phyloP scores from a whole-genome alignment of 768 basidiomycete genomes.

The Suillus variegatus region DNA sequence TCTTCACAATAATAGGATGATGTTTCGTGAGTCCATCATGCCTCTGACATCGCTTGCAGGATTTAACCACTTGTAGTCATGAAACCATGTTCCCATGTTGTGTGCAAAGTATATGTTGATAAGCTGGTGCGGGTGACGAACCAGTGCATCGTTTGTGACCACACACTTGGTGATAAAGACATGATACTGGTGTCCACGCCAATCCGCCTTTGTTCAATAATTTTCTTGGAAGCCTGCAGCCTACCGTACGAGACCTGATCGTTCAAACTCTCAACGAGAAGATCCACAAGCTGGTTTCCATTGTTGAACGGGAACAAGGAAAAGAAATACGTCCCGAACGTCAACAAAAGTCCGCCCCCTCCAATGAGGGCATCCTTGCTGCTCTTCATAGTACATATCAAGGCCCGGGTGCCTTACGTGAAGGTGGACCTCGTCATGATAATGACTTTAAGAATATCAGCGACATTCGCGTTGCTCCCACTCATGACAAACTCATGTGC shows the following conservation, averaged over 20 bases:
- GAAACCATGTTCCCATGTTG: constrained; percentile 88
- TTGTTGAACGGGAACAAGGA: constrained; percentile 52
- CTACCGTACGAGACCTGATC: constrained; percentile 39
- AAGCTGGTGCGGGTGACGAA: constrained; percentile 76
- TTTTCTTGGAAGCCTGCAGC: constrained; percentile 33
- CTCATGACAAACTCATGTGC: constrained; percentile 61
- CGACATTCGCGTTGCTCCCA: constrained; percentile 69
- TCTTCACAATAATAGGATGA: constrained; percentile 74
- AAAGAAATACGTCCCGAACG: constrained; percentile 30
- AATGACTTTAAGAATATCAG: constrained; percentile 61
- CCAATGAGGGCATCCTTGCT: constrained; percentile 39
- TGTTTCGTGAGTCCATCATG: constrained; percentile 61
- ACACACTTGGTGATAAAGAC: too few relatives aligned
- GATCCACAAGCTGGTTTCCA: constrained; percentile 36
- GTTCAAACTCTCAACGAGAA: constrained; percentile 30
- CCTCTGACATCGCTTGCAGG: background rate
- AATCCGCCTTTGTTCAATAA: constrained; percentile 48
- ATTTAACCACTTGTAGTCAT: constrained; percentile 49
- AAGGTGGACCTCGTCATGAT: constrained; percentile 60
- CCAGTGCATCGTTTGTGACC: constrained; percentile 89
- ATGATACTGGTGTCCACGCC: constrained; percentile 36
- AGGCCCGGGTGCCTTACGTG: constrained; percentile 53
- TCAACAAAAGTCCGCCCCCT: constrained; percentile 10
- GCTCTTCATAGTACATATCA: constrained; percentile 46
- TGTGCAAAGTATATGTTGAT: constrained; percentile 90